A percentile compares a stretch with the other conserved stretches of the same genome.
These are phyloP conservation scores for Chlamydomonas incerta DNA, from an alignment of 139 green algal species.

Conservation along the genomic window DNA sequence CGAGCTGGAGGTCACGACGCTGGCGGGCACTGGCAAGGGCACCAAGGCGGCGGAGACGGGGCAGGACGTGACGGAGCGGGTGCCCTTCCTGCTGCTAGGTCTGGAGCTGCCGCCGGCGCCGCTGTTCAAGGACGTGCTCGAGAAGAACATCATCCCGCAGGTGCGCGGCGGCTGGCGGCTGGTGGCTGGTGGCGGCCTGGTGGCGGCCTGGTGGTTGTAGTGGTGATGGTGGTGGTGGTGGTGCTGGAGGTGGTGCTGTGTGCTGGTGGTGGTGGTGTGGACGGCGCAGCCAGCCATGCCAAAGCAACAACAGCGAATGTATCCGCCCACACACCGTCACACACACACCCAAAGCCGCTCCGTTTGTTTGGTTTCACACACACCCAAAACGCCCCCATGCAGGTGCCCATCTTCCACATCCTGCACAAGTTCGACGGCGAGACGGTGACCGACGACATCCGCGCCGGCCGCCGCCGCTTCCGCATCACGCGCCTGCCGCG, in stretches of 20 bases:
- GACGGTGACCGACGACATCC: constrained; percentile 84
- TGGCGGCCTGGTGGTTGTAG: neutral
- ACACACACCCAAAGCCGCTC: no score
- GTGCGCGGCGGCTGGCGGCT: no score
- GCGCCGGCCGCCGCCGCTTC: constrained; percentile 81
- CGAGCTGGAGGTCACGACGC: constrained; percentile 89
- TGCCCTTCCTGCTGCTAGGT: constrained; percentile 93
- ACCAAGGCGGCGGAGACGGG: constrained; percentile 48
- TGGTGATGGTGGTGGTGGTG: no score
- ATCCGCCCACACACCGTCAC: no score
- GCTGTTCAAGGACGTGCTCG: constrained; percentile 97
- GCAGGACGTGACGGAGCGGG: constrained; percentile 69
- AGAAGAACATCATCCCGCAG: constrained; percentile 99
- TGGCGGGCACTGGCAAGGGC: constrained; percentile 82
- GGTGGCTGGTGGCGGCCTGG: neutral
- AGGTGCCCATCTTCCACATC: constrained; percentile 91
- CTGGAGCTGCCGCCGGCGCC: constrained; percentile 95
- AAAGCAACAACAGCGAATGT: no score
- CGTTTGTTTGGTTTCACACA: no score
- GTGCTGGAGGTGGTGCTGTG: no score
- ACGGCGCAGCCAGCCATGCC: no score
- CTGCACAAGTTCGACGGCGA: constrained; percentile 95
- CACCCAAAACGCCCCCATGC: constrained; percentile 10
- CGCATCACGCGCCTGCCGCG: constrained; percentile 84
- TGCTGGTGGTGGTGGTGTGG: neutral